phyloP scores from a whole-genome alignment of 768 basidiomycete species.

The Hericium erinaceus region DNA sequence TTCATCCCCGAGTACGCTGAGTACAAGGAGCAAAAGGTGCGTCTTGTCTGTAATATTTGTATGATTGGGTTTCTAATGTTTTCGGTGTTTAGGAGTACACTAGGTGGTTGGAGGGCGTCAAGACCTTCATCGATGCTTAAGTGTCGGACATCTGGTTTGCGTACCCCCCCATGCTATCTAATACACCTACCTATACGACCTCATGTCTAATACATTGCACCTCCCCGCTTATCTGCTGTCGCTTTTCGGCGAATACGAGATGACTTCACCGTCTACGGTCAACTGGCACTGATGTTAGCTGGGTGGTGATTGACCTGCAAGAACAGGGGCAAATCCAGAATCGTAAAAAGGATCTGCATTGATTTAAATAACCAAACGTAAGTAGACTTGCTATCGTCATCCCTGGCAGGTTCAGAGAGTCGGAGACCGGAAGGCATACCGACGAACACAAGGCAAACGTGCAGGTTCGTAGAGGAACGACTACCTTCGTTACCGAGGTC shows the following conservation, averaged over 20 bases:
- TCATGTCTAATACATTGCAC: background rate
- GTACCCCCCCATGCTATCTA: background rate
- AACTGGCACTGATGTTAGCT: too few relatives aligned
- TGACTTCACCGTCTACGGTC: too few relatives aligned
- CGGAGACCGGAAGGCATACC: too few relatives aligned
- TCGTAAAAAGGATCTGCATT: too few relatives aligned
- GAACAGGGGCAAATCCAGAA: too few relatives aligned
- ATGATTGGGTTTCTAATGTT: slow-evolving; percentile 4
- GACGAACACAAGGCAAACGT: too few relatives aligned
- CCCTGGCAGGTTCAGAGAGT: too few relatives aligned
- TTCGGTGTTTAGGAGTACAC: slow-evolving; percentile 68
- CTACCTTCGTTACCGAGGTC: too few relatives aligned
- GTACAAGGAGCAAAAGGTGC: slow-evolving; percentile 87
- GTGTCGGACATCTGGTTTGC: background rate
- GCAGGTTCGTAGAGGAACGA: too few relatives aligned
- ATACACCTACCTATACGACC: background rate
- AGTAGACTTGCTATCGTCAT: too few relatives aligned
- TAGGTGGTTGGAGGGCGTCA: slow-evolving; percentile 76
- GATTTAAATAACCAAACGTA: too few relatives aligned
- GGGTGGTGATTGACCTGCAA: too few relatives aligned
- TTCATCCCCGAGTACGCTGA: slow-evolving; percentile 88
- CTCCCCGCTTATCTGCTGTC: background rate
- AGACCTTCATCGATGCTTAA: slow-evolving; percentile 67
- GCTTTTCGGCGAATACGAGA: background rate
- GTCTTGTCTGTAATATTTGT: slow-evolving; percentile 15